These are phyloP conservation scores for Brassica napus DNA, from an alignment of 345 rosid genomes.

Conservation along the genomic window DNA sequence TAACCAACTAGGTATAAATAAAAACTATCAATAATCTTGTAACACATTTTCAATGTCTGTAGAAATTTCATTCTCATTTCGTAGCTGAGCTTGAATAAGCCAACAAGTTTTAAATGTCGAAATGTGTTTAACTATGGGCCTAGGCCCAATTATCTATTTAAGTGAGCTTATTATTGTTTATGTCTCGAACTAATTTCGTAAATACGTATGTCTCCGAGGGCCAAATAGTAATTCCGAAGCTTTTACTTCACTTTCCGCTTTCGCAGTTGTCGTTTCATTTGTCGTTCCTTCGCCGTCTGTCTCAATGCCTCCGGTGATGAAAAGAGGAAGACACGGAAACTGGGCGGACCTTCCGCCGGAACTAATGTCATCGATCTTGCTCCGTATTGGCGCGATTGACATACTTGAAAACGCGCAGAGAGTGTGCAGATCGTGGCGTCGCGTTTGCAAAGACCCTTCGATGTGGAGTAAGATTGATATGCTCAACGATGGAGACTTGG, in stretches of 20 bases:
- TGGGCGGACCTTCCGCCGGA: not conserved
- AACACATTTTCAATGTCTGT: no score
- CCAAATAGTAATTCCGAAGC: not conserved
- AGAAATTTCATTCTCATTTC: no score
- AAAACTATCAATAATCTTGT: no score
- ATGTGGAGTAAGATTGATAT: not conserved
- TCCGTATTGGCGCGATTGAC: not conserved
- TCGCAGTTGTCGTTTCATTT: not conserved
- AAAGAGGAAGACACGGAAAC: not conserved
- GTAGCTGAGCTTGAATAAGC: no score
- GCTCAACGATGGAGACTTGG: not conserved
- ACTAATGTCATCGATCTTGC: not conserved
- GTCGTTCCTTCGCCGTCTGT: not conserved
- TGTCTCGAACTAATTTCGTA: not conserved
- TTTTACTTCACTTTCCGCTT: not conserved
- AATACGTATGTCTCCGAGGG: not conserved
- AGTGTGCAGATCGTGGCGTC: not conserved
- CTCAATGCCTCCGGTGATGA: not conserved
- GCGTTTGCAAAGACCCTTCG: not conserved
- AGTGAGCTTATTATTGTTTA: not conserved
- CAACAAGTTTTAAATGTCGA: not conserved
- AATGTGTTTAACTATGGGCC: not conserved
- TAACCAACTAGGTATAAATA: no score
- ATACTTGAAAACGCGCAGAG: not conserved
- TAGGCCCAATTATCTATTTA: not conserved